Percentiles rank a stretch among this genome's conserved stretches.
Evolutionary conservation across 352 stramenopile genomes (phyloP).

Genomic region (Pythium dissotocum): DNA sequence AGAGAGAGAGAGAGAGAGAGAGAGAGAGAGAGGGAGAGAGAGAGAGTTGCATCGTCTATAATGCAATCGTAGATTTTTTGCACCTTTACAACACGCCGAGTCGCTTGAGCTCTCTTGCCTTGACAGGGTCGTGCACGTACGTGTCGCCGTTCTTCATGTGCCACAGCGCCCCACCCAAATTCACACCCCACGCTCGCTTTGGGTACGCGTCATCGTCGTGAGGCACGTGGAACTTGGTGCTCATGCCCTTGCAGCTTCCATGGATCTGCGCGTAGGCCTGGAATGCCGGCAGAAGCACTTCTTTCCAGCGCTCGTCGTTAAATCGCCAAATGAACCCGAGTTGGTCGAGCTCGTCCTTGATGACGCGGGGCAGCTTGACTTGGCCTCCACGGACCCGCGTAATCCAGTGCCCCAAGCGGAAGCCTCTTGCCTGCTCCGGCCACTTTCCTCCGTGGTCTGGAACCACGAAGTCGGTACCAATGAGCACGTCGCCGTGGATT

Average conservation of each 20-base stretch:
- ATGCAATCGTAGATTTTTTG: not conserved
- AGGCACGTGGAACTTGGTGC: constrained; percentile 73
- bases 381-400: constrained; percentile 53
- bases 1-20: too few species aligned
- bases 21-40: not conserved
- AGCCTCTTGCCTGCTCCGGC: constrained; percentile 54
- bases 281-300: constrained; percentile 70
- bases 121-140: constrained; percentile 68
- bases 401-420: constrained; percentile 77
- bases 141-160: constrained; percentile 86
- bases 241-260: constrained; percentile 67
- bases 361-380: constrained; percentile 37
- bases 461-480: constrained; percentile 75
- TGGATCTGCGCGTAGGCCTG: constrained; percentile 55
- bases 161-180: constrained; percentile 75
- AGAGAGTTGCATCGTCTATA: not conserved
- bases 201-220: constrained; percentile 51
- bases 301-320: constrained; percentile 67
- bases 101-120: constrained; percentile 53
- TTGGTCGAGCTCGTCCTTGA: constrained; percentile 57
- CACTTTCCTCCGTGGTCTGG: constrained; percentile 52
- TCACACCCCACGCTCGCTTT: constrained; percentile 57
- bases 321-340: constrained; percentile 74
- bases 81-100: constrained; percentile 48
- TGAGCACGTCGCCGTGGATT: constrained; percentile 47